Base-by-base conservation (phyloP, 2,329 filamentous ascomycete species). In the Epichloe sp. region DNA sequence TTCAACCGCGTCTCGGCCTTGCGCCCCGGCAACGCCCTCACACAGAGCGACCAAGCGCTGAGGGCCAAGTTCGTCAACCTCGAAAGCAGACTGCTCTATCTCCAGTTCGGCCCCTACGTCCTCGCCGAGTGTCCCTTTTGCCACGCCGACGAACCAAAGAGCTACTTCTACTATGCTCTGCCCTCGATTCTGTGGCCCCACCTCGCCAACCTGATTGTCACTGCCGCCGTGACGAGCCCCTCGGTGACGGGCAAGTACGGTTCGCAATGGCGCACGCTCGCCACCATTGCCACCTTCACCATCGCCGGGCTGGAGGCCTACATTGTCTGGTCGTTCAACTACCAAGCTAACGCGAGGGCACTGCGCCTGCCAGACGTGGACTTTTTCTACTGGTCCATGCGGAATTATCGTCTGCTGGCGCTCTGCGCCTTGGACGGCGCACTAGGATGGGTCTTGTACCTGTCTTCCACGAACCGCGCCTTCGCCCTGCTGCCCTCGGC, bases 41-140 rank as follows among this genome's bases (percentile, higher is more conserved):
- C 79, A 0, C 55, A 68, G 0, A 53, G 65, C 12, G 90, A 97
- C 68, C 72, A 79, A 48, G 68, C 75, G 23, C 75, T 97, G 10
- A 77, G 81, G 49, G 68, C 72, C 26, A 83, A 83, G 59, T 82
- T 97, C 62, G 77, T 80, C 57, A 83, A 78, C 54, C 70, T 83
- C 50, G 82, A 88, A 57, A 85, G 84, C 46, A 78, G 87, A 50
- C 77, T 93, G 53, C 73, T 95, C 7, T 97, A 96, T 69, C 75
- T 94, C 49, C 82, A 85, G 53, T 94, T 82, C 67, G 93, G 93
- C 2, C 87, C 89, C 0, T 74, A 79, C 36, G 80, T 83, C 8
- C 65, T 97, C 38, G 73, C 82, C 21, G 74, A 80, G 53, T 97
- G 90, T 65, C 77, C 80, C n/a, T 95, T 95, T 71, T 96, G 90